These are phyloP conservation scores for Alternaria ventricosa DNA, from an alignment of 2,329 filamentous ascomycete species.

Conservation along the genomic window DNA sequence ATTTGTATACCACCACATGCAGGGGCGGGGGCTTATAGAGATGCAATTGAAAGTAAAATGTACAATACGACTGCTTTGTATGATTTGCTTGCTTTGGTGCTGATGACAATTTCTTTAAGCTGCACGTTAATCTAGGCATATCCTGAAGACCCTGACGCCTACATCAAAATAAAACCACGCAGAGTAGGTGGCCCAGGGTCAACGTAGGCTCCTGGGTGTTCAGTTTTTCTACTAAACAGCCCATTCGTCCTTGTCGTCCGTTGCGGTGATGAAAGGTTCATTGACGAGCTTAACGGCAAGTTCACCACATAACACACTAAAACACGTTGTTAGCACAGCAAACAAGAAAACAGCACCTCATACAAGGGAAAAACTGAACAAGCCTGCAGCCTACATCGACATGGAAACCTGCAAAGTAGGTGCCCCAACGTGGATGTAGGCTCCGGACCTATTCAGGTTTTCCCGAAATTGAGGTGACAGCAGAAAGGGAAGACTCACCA, in stretches of 20 bases:
- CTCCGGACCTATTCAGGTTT: too few species aligned
- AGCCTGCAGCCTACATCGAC: too few species aligned
- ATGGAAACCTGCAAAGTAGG: too few species aligned
- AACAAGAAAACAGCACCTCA: not conserved
- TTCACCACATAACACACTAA: conserved; percentile 89
- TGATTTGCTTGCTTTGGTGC: not conserved
- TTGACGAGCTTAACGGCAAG: conserved; percentile 93
- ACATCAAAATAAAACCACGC: not conserved
- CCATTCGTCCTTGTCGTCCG: conserved; percentile 84
- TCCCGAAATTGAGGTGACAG: too few species aligned
- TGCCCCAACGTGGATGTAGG: too few species aligned
- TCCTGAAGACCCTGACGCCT: not conserved
- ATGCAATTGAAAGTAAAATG: not conserved
- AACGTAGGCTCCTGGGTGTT: not conserved
- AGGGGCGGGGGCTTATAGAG: not conserved
- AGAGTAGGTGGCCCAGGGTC: not conserved
- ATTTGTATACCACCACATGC: conserved; percentile 4
- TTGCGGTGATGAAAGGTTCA: conserved; percentile 81
- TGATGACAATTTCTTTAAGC: not conserved
- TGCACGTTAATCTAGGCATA: not conserved
- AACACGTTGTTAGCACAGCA: conserved; percentile 21
- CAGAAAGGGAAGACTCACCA: conserved; percentile 66
- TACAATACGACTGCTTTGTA: not conserved
- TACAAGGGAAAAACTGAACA: too few species aligned
- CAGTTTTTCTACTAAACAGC: conserved; percentile 53